phyloP scores from a whole-genome alignment of 768 basidiomycete genomes.

The Lactarius indigo region DNA sequence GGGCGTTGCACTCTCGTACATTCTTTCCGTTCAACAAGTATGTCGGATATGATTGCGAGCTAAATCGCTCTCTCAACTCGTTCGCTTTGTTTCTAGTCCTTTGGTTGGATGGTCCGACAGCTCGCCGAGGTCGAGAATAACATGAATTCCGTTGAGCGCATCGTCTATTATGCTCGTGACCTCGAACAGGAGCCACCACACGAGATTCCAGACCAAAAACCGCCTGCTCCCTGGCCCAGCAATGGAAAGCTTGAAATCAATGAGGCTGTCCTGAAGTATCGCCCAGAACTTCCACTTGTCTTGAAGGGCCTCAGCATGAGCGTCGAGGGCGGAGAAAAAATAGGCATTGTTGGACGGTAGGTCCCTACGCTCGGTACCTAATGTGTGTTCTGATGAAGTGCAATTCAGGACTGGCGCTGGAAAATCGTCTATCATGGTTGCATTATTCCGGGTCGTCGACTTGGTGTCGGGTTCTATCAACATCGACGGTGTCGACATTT shows the following conservation, averaged over 20 bases:
- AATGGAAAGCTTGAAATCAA: slow-evolving; percentile 71
- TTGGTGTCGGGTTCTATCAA: slow-evolving; percentile 68
- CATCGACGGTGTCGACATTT: slow-evolving; percentile 81
- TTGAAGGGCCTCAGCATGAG: slow-evolving; percentile 76
- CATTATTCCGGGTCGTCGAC: slow-evolving; percentile 84
- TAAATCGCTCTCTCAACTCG: not conserved
- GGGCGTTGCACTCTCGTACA: slow-evolving; percentile 73
- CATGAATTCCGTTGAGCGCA: slow-evolving; percentile 85
- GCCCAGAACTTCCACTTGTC: slow-evolving; percentile 84
- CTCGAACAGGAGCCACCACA: slow-evolving; percentile 85
- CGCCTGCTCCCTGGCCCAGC: slow-evolving; percentile 67
- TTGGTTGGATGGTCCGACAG: slow-evolving; percentile 76
- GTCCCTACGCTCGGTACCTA: slow-evolving; percentile 24
- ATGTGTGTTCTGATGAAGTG: not conserved
- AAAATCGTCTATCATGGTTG: slow-evolving; percentile 87
- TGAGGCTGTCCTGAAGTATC: slow-evolving; percentile 74
- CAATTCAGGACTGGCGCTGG: slow-evolving; percentile 69
- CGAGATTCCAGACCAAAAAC: slow-evolving; percentile 56
- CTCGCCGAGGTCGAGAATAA: slow-evolving; percentile 87
- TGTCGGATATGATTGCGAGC: slow-evolving; percentile 16
- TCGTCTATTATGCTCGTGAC: slow-evolving; percentile 74
- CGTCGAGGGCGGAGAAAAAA: slow-evolving; percentile 76
- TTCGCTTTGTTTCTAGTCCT: slow-evolving; percentile 38
- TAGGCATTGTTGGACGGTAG: slow-evolving; percentile 79
- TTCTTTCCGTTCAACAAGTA: slow-evolving; percentile 74